Percentiles rank a stretch among this genome's conserved stretches.
Conservation (phyloP, 306 rosid genomes). For the Citrullus mucosospermus region DNA sequence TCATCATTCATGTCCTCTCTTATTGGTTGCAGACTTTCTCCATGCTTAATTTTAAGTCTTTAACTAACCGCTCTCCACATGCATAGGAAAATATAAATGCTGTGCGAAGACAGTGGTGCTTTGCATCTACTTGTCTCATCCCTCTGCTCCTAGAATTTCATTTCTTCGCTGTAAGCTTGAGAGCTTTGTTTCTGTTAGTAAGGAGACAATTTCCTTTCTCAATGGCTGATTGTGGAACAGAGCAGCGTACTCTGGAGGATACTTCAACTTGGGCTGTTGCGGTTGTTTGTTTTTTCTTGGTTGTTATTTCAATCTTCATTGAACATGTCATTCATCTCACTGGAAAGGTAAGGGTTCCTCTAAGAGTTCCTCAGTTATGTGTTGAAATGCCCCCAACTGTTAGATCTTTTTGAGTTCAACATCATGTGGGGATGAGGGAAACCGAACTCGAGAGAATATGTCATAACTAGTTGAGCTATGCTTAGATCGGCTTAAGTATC, state of each 20-base stretch:
- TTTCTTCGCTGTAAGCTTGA: background rate
- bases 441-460: background rate
- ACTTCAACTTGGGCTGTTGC: conserved; percentile 82
- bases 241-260: conserved; percentile 31
- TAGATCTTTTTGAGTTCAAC: background rate
- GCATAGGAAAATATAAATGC: background rate
- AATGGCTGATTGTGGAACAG: background rate
- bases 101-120: background rate
- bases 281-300: conserved; percentile 43
- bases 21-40: background rate
- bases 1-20: background rate
- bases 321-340: conserved; percentile 37
- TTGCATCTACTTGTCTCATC: background rate
- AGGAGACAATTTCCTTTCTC: background rate
- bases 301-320: conserved; percentile 42
- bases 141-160: background rate
- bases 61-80: background rate
- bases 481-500: background rate
- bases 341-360: conserved; percentile 25
- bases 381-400: background rate
- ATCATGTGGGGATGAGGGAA: background rate
- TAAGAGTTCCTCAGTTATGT: background rate
- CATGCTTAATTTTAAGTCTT: background rate
- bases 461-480: background rate
- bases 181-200: background rate